Evolutionary conservation across 768 basidiomycete genomes (phyloP).

Genomic region (Lactarius indigo): DNA sequence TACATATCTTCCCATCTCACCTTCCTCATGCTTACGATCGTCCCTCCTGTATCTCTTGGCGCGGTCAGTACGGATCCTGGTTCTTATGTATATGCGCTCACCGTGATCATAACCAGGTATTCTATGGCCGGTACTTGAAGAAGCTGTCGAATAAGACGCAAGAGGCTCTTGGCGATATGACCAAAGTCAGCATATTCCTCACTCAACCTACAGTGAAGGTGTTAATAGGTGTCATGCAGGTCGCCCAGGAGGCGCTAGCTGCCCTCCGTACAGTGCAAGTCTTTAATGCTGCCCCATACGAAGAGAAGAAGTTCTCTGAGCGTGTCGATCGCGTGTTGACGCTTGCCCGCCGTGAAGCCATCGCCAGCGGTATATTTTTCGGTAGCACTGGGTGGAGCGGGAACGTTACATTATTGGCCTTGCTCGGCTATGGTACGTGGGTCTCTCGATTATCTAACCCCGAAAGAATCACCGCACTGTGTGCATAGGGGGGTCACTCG

Average conservation of each 20-base stretch:
- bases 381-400: constrained; percentile 91
- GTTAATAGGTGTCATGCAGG: constrained; percentile 38
- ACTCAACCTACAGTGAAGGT: not conserved
- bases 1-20: constrained; percentile 88
- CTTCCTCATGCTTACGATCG: constrained; percentile 86
- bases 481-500: constrained; percentile 77
- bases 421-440: constrained; percentile 82
- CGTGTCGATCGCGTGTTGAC: constrained; percentile 61
- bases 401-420: constrained; percentile 82
- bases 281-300: constrained; percentile 78
- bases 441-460: not conserved
- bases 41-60: constrained; percentile 83
- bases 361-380: constrained; percentile 90
- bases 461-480: not conserved
- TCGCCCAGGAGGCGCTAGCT: constrained; percentile 86
- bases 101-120: constrained; percentile 53
- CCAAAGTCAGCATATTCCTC: constrained; percentile 42
- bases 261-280: constrained; percentile 88
- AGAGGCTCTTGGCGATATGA: constrained; percentile 95
- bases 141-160: constrained; percentile 89
- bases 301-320: constrained; percentile 71
- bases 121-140: constrained; percentile 94
- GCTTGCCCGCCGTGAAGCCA: constrained; percentile 81
- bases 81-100: constrained; percentile 17
- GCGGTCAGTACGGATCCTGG: constrained; percentile 52